Evolutionary conservation across 257 asterid genomes (phyloP), one percentile per base, ranked within the genome.

Genomic region (Solanum acaule): DNA sequence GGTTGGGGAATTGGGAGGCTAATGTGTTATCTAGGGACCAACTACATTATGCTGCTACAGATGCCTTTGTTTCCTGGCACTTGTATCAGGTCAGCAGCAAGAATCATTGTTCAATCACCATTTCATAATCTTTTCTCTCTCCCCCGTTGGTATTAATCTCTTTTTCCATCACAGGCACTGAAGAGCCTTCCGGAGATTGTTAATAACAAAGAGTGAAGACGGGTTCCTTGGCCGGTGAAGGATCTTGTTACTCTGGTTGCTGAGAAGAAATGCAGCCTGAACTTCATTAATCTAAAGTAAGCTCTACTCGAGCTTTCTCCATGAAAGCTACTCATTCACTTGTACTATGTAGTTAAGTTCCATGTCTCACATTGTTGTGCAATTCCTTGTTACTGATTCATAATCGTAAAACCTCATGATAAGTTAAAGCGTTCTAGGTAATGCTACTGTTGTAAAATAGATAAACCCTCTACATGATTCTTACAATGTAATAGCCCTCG

Each of bases 1-100:
- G 98, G 91, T 89, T 93, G 86, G 99, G 99, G 82, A 96, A 96
- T 89, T 96, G 98, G 99, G 99, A 96, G 92, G 98, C 92, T 35
- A 89, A 90, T 44, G 89, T 68, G 91, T 91, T 96, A 86, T 95
- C 99, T 71, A 88, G 86, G 77, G 94, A 95, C 56, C 95, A 95
- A 91, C 88, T 95, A 83, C 88, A 90, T 10, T 96, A 96, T 90
- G 99, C 98, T 35, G 98, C 99, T 73, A 93, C 97, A 10, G 99
- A 96, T 92, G 99, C 99, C 77, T 96, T 94, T 10, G 89, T 92
- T 86, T 96, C 99, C 42, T 95, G 98, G 98, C 87, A 91, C 90
- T 94, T 96, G 10, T 91, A 93, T 94, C 95, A 96, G 98, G 99
- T 96, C 92, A 46, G 86, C 31, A 37, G 65, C 68, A 65, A 73